A percentile compares a stretch with the other conserved stretches of the same genome.
These are phyloP conservation scores for Boletellus deceptivus DNA, from an alignment of 1,284 basidiomycete genomes.

Conservation along the genomic window DNA sequence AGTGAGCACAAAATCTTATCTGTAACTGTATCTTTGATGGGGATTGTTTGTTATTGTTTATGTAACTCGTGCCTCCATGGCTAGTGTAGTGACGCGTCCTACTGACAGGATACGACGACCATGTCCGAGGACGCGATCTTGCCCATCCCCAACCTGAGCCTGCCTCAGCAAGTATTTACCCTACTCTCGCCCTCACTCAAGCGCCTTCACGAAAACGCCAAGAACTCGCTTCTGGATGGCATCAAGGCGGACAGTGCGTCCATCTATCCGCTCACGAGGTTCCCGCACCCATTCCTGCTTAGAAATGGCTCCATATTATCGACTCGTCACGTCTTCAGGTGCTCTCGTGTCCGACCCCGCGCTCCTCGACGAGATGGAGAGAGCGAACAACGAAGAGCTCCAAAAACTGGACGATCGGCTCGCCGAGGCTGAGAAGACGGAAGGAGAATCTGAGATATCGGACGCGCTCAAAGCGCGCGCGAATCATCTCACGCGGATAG, in stretches of 20 bases:
- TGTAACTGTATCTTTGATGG: too few relatives aligned
- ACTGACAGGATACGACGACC: slow-evolving; percentile 3
- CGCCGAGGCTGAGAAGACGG: slow-evolving; percentile 84
- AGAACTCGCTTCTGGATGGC: slow-evolving; percentile 66
- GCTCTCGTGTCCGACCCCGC: slow-evolving; percentile 52
- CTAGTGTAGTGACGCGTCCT: slow-evolving; percentile 1
- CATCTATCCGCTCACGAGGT: not conserved
- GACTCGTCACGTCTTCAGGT: slow-evolving; percentile 48
- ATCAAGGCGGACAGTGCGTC: slow-evolving; percentile 83
- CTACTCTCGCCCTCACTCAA: slow-evolving; percentile 62
- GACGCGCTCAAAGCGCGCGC: slow-evolving; percentile 83
- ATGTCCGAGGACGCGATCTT: slow-evolving; percentile 86
- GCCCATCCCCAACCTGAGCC: slow-evolving; percentile 81
- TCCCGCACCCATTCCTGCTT: not conserved
- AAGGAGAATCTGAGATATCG: slow-evolving; percentile 92
- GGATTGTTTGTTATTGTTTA: too few relatives aligned
- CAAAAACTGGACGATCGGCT: slow-evolving; percentile 77
- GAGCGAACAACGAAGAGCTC: slow-evolving; percentile 75
- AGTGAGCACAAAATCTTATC: too few relatives aligned
- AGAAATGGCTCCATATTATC: slow-evolving; percentile 87
- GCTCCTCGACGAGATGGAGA: slow-evolving; percentile 70
- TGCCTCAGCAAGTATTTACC: slow-evolving; percentile 77
- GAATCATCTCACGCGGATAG: slow-evolving; percentile 85
- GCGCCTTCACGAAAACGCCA: slow-evolving; percentile 66
- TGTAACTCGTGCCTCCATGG: not conserved